A percentile compares a stretch with the other conserved stretches of the same genome.
These are phyloP conservation scores for Trypanosoma mega DNA, from an alignment of 208 protist species.

Conservation along the genomic window DNA sequence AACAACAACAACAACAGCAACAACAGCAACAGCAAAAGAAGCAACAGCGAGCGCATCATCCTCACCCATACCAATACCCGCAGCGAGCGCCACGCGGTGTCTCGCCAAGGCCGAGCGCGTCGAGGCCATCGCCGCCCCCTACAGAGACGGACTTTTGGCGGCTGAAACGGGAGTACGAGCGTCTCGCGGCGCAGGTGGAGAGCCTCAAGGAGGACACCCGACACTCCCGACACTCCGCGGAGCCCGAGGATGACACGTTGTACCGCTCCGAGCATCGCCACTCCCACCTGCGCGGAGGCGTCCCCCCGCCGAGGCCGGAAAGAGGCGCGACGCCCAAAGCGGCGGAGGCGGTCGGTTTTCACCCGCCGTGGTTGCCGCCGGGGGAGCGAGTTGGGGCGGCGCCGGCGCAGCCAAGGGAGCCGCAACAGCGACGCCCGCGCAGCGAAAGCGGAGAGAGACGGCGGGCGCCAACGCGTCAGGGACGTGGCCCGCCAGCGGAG, in stretches of 20 bases:
- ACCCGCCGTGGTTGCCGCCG: background rate
- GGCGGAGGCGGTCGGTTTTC: too few relatives aligned
- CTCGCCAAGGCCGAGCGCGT: too few relatives aligned
- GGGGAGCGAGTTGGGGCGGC: background rate
- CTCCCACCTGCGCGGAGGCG: constrained; percentile 7
- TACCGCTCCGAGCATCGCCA: constrained; percentile 21
- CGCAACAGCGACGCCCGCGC: background rate
- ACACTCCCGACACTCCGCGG: background rate
- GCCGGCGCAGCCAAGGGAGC: background rate
- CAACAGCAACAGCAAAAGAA: background rate
- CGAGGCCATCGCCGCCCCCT: too few relatives aligned
- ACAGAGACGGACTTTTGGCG: constrained; percentile 1
- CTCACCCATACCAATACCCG: too few relatives aligned
- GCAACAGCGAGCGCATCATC: too few relatives aligned
- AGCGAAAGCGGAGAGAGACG: too few relatives aligned
- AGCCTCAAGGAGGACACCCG: constrained; percentile 11
- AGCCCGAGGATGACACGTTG: constrained; percentile 18
- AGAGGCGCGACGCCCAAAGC: too few relatives aligned
- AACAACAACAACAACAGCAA: constrained; percentile 10
- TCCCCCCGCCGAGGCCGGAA: background rate
- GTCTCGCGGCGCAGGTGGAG: constrained; percentile 18
- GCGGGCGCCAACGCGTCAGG: too few relatives aligned
- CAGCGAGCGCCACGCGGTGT: too few relatives aligned
- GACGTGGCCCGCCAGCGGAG: background rate
- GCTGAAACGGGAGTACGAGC: constrained; percentile 14